Evolutionary conservation across 2,329 filamentous ascomycete genomes (phyloP), one percentile per base, ranked within the genome.

Genomic region (Aspergillus spinulosporus): DNA sequence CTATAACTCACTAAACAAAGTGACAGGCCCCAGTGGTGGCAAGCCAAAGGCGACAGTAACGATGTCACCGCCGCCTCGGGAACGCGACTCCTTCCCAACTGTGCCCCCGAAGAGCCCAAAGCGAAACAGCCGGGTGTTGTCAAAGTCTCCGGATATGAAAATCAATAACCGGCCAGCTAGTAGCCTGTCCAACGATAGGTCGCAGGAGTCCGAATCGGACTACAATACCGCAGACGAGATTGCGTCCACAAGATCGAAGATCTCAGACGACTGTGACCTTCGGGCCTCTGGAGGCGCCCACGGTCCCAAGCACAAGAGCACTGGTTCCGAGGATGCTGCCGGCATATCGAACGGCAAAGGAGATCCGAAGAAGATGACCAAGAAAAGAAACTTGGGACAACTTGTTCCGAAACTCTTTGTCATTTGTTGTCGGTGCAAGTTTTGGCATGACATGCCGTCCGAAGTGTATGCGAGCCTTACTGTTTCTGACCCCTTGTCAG

Each of bases 391-490:
- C 52, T n/a, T 54, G 49, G 26, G 56, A 62, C 21, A 61, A 63
- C 50, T 66, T 7, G 58, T 76, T 45, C 64, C 65, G 26, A 77
- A 77, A 54, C 55, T 74, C 9, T 77, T 77, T 54, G 72, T 76
- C 14, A 74, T 77, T 40, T 77, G 75, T 58, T 77, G 75, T 57
- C 65, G 69, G 51, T 77, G 75, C 66, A 72, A 70, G 45, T 72
- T 69, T 59, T 77, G 74, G 74, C 74, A 77, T 57, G 74, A 77
- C 50, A 67, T 75, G 58, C 75, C 75, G 2, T 69, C 72, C 9
- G 68, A 73, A 34, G 61, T 72, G 15, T 76, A 75, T 58, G 66
- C 72, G 45, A 73, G 64, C 50, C 64, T 76, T 34, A 65, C 69
- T 32, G 66, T 64, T 49, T 65, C 72, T 9, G 62, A 67, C 52